Evolutionary conservation across 768 basidiomycete genomes (phyloP).

Genomic region (Russula sp.): DNA sequence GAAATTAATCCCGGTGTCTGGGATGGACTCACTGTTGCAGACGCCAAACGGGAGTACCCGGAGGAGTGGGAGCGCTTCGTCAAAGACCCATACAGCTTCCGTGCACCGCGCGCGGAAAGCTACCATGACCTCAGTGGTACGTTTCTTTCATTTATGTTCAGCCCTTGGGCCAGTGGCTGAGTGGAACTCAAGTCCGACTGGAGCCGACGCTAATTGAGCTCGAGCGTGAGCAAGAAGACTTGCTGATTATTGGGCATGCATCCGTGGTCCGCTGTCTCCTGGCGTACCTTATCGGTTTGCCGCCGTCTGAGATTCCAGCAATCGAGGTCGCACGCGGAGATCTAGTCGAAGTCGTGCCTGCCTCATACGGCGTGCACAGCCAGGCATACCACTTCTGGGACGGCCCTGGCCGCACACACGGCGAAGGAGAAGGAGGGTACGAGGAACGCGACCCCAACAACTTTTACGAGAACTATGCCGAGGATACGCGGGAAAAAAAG

Average conservation of each 20-base stretch:
- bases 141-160: slow-evolving; percentile 22
- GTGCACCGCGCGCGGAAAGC: slow-evolving; percentile 91
- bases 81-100: slow-evolving; percentile 87
- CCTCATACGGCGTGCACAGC: slow-evolving; percentile 84
- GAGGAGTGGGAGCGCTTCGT: slow-evolving; percentile 92
- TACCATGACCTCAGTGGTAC: slow-evolving; percentile 91
- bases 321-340: slow-evolving; percentile 97
- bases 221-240: slow-evolving; percentile 89
- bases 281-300: slow-evolving; percentile 88
- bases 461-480: slow-evolving; percentile 85
- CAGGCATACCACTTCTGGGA: slow-evolving; percentile 93
- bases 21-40: slow-evolving; percentile 90
- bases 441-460: slow-evolving; percentile 55
- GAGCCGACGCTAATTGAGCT: slow-evolving; percentile 91
- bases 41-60: slow-evolving; percentile 85
- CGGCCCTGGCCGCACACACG: slow-evolving; percentile 61
- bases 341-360: slow-evolving; percentile 86
- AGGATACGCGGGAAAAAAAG: slow-evolving; percentile 36
- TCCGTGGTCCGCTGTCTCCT: slow-evolving; percentile 96
- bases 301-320: slow-evolving; percentile 93
- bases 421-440: slow-evolving; percentile 30
- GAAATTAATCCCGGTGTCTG: slow-evolving; percentile 98
- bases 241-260: slow-evolving; percentile 94
- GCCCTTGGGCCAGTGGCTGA: slow-evolving; percentile 20
- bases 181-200: slow-evolving; percentile 60